phyloP scores from a whole-genome alignment of 2,329 filamentous ascomycete species.

The Mariannaea sp. region DNA sequence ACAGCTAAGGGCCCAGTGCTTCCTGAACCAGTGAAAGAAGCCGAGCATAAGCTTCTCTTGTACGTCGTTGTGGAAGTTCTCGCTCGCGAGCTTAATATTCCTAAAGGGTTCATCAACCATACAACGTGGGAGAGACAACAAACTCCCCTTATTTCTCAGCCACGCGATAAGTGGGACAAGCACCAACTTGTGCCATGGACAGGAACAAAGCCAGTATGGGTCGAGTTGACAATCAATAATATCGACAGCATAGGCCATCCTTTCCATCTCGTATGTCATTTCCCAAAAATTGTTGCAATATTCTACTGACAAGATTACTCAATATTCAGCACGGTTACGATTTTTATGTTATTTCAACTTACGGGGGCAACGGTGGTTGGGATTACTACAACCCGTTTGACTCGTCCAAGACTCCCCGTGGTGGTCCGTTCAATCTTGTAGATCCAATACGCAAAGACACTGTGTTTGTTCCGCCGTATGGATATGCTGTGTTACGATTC shows the following conservation, averaged over 20 bases:
- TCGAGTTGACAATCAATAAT: constrained; percentile 62
- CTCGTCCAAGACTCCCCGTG: background rate
- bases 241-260: constrained; percentile 56
- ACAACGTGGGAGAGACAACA: background rate
- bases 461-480: background rate
- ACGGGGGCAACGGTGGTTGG: background rate
- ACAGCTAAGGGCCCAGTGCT: background rate
- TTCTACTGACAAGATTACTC: too few relatives aligned
- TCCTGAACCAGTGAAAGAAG: background rate
- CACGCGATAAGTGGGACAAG: background rate
- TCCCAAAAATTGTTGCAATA: too few relatives aligned
- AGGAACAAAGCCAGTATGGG: constrained; percentile 46
- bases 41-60: background rate
- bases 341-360: constrained; percentile 51
- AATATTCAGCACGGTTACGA: constrained; percentile 55
- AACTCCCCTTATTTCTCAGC: background rate
- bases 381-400: constrained; percentile 3
- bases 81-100: background rate
- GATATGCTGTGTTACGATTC: background rate
- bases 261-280: constrained; percentile 52
- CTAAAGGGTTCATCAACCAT: constrained; percentile 7
- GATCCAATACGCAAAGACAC: background rate
- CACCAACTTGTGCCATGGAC: constrained; percentile 5
- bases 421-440: background rate
- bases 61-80: background rate